Conservation (phyloP, 164 flowering plant genomes). For the Cinnamomum chago region DNA sequence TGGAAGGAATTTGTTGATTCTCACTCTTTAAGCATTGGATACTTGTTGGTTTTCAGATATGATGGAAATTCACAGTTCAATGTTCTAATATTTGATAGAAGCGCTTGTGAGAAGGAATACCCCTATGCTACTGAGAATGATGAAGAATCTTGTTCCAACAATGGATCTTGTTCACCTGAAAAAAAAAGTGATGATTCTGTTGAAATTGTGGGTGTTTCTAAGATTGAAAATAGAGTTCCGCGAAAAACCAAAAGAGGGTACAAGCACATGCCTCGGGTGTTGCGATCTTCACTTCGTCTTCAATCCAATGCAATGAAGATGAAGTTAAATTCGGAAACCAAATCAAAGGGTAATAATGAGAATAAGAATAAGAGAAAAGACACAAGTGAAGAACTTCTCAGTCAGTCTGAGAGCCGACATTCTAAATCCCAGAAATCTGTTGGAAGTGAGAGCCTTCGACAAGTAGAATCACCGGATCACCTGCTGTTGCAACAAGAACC, state of each 20-base stretch:
- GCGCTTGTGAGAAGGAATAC: conserved; percentile 20
- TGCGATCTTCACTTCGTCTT: not conserved
- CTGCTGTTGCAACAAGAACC: not conserved
- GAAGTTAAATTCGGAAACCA: not conserved
- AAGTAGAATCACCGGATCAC: not conserved
- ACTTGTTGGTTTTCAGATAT: conserved; percentile 32
- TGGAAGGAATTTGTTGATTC: conserved; percentile 28
- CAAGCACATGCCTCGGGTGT: not conserved
- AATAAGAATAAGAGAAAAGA: not conserved
- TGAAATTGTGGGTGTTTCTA: not conserved
- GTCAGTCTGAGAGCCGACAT: not conserved
- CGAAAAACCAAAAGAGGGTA: not conserved
- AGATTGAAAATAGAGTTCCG: not conserved
- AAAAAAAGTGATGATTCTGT: not conserved
- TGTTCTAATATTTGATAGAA: conserved; percentile 32
- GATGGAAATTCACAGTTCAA: conserved; percentile 24
- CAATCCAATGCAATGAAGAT: not conserved
- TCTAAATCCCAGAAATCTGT: not conserved
- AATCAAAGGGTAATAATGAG: not conserved
- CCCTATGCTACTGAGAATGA: not conserved
- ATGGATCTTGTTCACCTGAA: not conserved
- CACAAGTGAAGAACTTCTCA: not conserved
- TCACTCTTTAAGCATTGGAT: conserved; percentile 21
- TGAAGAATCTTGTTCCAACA: not conserved
- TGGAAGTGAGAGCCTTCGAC: not conserved